Evolutionary conservation across 495 filamentous ascomycete species (phyloP), one percentile per base, ranked within the genome.

Genomic region (Aspergillus haitiensis): DNA sequence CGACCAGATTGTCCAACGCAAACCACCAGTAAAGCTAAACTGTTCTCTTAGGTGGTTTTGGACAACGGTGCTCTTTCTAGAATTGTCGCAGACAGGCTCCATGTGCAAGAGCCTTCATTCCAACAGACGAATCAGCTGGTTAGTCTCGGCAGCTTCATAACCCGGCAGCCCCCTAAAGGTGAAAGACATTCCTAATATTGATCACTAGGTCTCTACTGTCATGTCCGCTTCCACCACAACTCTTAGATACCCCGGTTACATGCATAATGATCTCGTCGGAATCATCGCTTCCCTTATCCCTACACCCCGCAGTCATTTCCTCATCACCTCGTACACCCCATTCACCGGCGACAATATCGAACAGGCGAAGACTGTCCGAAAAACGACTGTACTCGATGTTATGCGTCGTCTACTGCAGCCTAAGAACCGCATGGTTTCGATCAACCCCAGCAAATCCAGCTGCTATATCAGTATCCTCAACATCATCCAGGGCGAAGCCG

Each of bases 381-480:
- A 98, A 74, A 98, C 95, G 0, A 98, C 94, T 4, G 94, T 98
- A 1, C 78, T 98, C 15, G 94, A 98, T 73, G 94, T 98, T 48
- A 98, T 98, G 94, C 85, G 94, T 33, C 84, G 94, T 44, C 81
- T 98, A 8, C 79, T 98, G 47, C 94, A 98, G 73, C 94, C 94
- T 42, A 98, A 98, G 80, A 98, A 98, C 73, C 87, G 95, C 67
- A 98, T 98, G 94, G 94, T 98, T 37, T 95, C 93, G 39, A 96
- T 93, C 47, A 89, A 91, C 58, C 92, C 93, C 15, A 90, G 90
- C 67, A 98, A 97, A 75, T 93, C 90, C 76, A 96, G 90, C 74
- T 98, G 95, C 78, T 98, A 98, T 75, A 97, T 98, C 65, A 96
- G 91, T 40, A 98, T 98, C 64, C 82, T 98, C 47, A 98, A 98